A percentile compares a stretch with the other conserved stretches of the same genome.
Evolutionary conservation across 2,329 filamentous ascomycete genomes (phyloP).

Genomic region (Elsinoe ampelina): DNA sequence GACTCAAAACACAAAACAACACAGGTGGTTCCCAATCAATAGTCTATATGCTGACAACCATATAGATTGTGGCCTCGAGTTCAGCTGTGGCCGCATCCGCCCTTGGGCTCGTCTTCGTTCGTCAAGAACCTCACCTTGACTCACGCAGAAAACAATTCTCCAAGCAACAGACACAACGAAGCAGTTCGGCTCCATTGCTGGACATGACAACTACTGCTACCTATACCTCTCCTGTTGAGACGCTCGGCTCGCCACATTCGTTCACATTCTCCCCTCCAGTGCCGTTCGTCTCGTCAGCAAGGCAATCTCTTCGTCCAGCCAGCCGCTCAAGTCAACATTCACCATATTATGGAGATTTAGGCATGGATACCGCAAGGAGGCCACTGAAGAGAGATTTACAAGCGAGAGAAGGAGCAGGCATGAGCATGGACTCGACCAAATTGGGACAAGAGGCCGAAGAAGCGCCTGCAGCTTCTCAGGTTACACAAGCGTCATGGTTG

Average conservation of each 20-base stretch:
- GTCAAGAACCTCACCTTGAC: slow-evolving; percentile 31
- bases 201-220: slow-evolving; percentile 18
- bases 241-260: slow-evolving; percentile 14
- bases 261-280: slow-evolving; percentile 14
- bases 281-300: slow-evolving; percentile 14
- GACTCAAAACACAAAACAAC: background rate
- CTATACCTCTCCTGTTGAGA: slow-evolving; percentile 17
- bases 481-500: slow-evolving; percentile 56
- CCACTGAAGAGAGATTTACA: slow-evolving; percentile 14
- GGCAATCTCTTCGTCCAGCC: slow-evolving; percentile 15
- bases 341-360: slow-evolving; percentile 14
- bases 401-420: slow-evolving; percentile 5
- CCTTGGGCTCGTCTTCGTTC: slow-evolving; percentile 49
- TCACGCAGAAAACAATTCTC: background rate
- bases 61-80: slow-evolving; percentile 54
- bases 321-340: slow-evolving; percentile 4
- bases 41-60: slow-evolving; percentile 14
- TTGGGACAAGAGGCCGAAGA: slow-evolving; percentile 6
- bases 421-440: slow-evolving; percentile 11
- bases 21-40: background rate
- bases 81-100: slow-evolving; percentile 51
- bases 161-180: background rate
- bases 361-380: slow-evolving; percentile 13
- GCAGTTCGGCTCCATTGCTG: slow-evolving; percentile 9
- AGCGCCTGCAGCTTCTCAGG: slow-evolving; percentile 17